These are phyloP conservation scores for Lactarius akahatsu DNA, from an alignment of 768 basidiomycete genomes.

Conservation along the genomic window DNA sequence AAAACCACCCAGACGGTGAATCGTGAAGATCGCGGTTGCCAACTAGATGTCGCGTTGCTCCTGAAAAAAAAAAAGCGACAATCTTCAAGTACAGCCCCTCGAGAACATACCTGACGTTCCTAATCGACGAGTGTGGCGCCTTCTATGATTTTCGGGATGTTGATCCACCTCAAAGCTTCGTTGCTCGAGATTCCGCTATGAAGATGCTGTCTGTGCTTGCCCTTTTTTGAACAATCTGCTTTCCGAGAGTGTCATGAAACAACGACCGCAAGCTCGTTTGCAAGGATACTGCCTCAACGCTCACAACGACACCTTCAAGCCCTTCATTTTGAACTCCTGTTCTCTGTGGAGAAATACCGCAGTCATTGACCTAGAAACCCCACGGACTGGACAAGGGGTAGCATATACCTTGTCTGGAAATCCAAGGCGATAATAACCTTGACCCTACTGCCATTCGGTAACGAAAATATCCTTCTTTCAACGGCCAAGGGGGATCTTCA, in stretches of 20 bases:
- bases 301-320: neutral
- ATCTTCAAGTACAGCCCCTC: neutral
- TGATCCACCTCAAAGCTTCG: neutral
- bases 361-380: neutral
- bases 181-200: neutral
- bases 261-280: constrained; percentile 1
- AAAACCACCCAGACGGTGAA: neutral
- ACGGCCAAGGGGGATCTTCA: neutral
- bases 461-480: neutral
- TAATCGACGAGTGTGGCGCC: neutral
- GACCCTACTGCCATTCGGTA: neutral
- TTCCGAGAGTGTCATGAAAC: constrained; percentile 2
- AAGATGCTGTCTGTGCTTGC: neutral
- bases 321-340: neutral
- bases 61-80: constrained; percentile 1
- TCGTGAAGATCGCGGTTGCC: neutral
- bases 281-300: constrained; percentile 3
- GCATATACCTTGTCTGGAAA: neutral
- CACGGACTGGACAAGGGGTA: neutral
- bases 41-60: neutral
- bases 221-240: constrained; percentile 3
- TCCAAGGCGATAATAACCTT: neutral
- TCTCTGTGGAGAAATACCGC: neutral
- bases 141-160: neutral
- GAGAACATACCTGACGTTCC: neutral